These are phyloP conservation scores for Aquilaria malaccensis DNA, from an alignment of 345 rosid genomes.

Conservation along the genomic window DNA sequence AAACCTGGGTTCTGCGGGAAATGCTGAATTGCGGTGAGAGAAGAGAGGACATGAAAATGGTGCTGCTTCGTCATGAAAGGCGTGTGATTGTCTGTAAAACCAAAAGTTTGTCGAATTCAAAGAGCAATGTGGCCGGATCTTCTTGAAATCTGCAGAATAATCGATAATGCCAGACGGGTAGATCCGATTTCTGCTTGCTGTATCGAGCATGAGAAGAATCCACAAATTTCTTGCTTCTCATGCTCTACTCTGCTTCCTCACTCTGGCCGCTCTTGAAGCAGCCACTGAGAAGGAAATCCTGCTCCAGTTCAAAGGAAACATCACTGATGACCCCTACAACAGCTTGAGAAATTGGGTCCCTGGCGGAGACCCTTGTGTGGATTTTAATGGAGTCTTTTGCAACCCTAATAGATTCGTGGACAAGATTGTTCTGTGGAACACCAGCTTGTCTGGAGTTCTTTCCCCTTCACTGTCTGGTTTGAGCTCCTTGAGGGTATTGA, in stretches of 20 bases:
- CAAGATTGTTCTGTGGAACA: slow-evolving; percentile 88
- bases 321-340: slow-evolving; percentile 63
- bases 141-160: slow-evolving; percentile 17
- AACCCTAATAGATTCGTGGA: slow-evolving; percentile 66
- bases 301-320: slow-evolving; percentile 71
- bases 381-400: slow-evolving; percentile 69
- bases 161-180: slow-evolving; percentile 67
- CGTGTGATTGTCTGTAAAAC: slow-evolving; percentile 13
- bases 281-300: slow-evolving; percentile 60
- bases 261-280: slow-evolving; percentile 23
- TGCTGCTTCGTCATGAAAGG: slow-evolving; percentile 21
- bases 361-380: slow-evolving; percentile 46
- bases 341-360: slow-evolving; percentile 61
- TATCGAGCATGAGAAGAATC: slow-evolving; percentile 59
- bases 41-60: slow-evolving; percentile 24
- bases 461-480: slow-evolving; percentile 71
- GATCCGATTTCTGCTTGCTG: slow-evolving; percentile 26
- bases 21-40: slow-evolving; percentile 13
- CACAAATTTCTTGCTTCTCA: slow-evolving; percentile 18
- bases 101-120: slow-evolving; percentile 9
- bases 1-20: slow-evolving; percentile 4
- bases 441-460: slow-evolving; percentile 57
- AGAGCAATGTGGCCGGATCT: slow-evolving; percentile 14
- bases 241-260: slow-evolving; percentile 11
- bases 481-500: slow-evolving; percentile 63